Evolutionary conservation across 495 filamentous ascomycete genomes (phyloP).

Genomic region (Pseudotulostoma volvatum): DNA sequence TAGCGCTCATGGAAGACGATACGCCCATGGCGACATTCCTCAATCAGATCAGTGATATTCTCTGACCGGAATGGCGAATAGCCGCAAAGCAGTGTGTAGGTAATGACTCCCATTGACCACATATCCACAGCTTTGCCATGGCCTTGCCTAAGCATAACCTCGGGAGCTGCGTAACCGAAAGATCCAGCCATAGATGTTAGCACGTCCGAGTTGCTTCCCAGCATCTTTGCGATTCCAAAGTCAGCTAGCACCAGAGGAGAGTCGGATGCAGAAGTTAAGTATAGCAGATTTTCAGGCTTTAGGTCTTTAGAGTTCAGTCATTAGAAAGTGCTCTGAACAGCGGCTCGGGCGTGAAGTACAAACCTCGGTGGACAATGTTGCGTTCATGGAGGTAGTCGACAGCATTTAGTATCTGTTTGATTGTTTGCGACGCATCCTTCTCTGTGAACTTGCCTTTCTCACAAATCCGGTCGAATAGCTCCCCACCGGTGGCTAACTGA

Average conservation of each 20-base stretch:
- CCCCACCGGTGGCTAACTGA: slow-evolving; percentile 86
- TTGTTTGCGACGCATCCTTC: slow-evolving; percentile 93
- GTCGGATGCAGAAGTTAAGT: slow-evolving; percentile 56
- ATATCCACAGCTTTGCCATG: slow-evolving; percentile 99
- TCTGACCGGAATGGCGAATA: slow-evolving; percentile 97
- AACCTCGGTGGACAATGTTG: slow-evolving; percentile 93
- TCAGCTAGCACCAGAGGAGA: slow-evolving; percentile 89
- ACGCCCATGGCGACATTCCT: slow-evolving; percentile 76
- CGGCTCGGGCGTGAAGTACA: slow-evolving; percentile 4
- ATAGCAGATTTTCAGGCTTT: slow-evolving; percentile 96
- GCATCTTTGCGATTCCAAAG: slow-evolving; percentile 98
- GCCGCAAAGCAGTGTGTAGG: slow-evolving; percentile 96
- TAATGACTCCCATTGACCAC: slow-evolving; percentile 98
- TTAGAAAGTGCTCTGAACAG: background rate
- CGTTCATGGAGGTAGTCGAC: slow-evolving; percentile 90
- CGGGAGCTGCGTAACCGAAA: slow-evolving; percentile 93
- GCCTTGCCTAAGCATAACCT: slow-evolving; percentile 95
- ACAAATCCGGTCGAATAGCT: slow-evolving; percentile 96
- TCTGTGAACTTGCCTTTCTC: slow-evolving; percentile 98
- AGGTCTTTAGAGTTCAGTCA: slow-evolving; percentile 45
- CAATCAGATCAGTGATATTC: slow-evolving; percentile 81
- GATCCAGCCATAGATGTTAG: slow-evolving; percentile 98
- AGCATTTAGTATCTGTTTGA: slow-evolving; percentile 85
- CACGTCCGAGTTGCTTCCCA: slow-evolving; percentile 75
- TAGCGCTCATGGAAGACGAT: slow-evolving; percentile 97